phyloP scores from a whole-genome alignment of 176 grass and related monocot genomes.

The Phyllostachys edulis region DNA sequence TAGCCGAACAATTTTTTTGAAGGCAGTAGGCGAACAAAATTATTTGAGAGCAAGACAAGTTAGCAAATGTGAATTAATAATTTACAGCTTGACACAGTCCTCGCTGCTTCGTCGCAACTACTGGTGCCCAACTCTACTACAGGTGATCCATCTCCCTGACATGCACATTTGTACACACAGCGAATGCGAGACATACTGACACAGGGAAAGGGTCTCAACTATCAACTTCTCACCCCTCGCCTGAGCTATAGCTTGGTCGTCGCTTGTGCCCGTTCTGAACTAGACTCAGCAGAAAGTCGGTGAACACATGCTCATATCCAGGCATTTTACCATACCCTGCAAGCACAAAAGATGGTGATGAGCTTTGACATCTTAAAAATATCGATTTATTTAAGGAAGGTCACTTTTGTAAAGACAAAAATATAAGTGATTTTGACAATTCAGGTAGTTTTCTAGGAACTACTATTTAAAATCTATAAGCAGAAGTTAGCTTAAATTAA shows the following conservation, averaged over 20 bases:
- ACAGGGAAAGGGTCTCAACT: not conserved
- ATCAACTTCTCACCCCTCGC: slow-evolving; percentile 29
- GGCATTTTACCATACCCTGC: slow-evolving; percentile 97
- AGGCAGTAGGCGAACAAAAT: not conserved
- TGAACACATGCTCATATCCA: slow-evolving; percentile 93
- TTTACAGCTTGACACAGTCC: slow-evolving; percentile 44
- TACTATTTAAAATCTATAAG: not conserved
- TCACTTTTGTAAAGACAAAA: not conserved
- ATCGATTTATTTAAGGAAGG: not conserved
- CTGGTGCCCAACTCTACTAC: slow-evolving; percentile 32
- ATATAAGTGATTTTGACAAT: not conserved
- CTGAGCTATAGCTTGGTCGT: slow-evolving; percentile 39
- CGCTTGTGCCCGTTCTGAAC: slow-evolving; percentile 63
- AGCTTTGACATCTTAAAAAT: not conserved
- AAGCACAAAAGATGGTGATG: not conserved
- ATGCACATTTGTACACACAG: slow-evolving; percentile 39
- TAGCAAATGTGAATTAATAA: slow-evolving; percentile 27
- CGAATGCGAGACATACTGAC: slow-evolving; percentile 8
- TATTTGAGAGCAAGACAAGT: slow-evolving; percentile 26
- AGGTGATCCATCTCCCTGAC: slow-evolving; percentile 15
- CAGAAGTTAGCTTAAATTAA: slow-evolving; percentile 4
- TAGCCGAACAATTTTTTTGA: not conserved
- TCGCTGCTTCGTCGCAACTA: slow-evolving; percentile 34
- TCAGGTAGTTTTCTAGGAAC: not conserved
- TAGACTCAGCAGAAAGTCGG: slow-evolving; percentile 72